Evolutionary conservation across 1,284 basidiomycete genomes (phyloP).

Genomic region (Ustilago tritici): DNA sequence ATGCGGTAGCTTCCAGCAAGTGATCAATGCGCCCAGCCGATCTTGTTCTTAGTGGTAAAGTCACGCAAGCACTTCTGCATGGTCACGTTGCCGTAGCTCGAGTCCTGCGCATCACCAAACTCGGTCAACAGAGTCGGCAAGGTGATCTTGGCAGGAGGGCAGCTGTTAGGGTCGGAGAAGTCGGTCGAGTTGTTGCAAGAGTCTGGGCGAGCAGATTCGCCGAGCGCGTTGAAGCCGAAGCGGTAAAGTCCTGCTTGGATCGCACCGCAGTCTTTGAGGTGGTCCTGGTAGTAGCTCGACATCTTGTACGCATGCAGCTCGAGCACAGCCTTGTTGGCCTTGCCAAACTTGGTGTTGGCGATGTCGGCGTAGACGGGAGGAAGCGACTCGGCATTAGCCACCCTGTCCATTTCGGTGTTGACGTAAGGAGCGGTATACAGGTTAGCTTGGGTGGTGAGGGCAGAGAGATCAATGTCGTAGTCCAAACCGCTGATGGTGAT

Average conservation of each 20-base stretch:
- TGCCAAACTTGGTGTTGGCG: conserved; percentile 31
- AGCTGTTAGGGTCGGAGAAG: conserved; percentile 32
- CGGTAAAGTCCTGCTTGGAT: conserved; percentile 35
- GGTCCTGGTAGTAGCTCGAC: conserved; percentile 33
- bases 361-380: conserved; percentile 30
- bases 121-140: conserved; percentile 38
- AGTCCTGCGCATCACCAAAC: conserved; percentile 41
- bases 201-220: conserved; percentile 24
- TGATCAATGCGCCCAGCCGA: conserved; percentile 48
- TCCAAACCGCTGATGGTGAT: conserved; percentile 48
- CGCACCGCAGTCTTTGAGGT: conserved; percentile 34
- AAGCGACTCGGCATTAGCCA: conserved; percentile 21
- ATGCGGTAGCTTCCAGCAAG: conserved; percentile 42
- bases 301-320: conserved; percentile 48
- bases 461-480: conserved; percentile 49
- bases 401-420: conserved; percentile 28
- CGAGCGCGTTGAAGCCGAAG: conserved; percentile 49
- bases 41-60: conserved; percentile 47
- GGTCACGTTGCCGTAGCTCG: conserved; percentile 23
- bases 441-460: conserved; percentile 32
- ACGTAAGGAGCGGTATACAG: conserved; percentile 31
- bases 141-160: conserved; percentile 29
- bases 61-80: conserved; percentile 50
- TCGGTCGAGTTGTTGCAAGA: conserved; percentile 24
- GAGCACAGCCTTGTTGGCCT: conserved; percentile 45